These are phyloP conservation scores for Meredithiella fracta DNA, from an alignment of 2,329 filamentous ascomycete species.

Conservation along the genomic window DNA sequence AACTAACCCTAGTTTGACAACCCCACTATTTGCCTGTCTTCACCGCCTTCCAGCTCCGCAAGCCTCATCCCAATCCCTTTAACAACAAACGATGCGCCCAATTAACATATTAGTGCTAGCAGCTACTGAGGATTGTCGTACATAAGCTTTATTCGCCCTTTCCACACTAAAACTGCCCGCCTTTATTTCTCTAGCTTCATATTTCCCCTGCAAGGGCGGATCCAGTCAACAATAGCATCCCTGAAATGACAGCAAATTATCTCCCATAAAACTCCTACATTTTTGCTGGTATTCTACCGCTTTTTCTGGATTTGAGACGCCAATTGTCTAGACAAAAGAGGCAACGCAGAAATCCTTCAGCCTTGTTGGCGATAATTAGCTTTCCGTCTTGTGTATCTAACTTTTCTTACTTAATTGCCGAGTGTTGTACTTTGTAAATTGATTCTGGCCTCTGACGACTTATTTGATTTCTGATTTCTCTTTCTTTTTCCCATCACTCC, in stretches of 20 bases:
- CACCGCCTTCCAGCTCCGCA: not conserved
- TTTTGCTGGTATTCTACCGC: slow-evolving; percentile 2
- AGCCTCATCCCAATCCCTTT: not conserved
- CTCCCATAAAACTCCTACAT: not conserved
- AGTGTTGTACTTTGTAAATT: not conserved
- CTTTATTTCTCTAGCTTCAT: slow-evolving; percentile 4
- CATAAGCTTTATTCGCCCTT: slow-evolving; percentile 2
- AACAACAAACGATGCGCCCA: not conserved
- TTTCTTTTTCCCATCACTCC: not conserved
- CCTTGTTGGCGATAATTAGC: slow-evolving; percentile 6
- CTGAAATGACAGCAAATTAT: not conserved
- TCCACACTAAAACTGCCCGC: not conserved
- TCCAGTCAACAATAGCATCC: slow-evolving; percentile 8
- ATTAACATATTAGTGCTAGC: slow-evolving; percentile 3
- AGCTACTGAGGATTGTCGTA: not conserved
- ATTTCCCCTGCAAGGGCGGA: slow-evolving; percentile 12
- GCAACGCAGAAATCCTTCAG: slow-evolving; percentile 8
- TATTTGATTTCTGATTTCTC: slow-evolving; percentile 2
- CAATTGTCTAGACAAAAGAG: slow-evolving; percentile 9
- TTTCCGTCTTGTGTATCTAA: not conserved
- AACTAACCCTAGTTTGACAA: not conserved
- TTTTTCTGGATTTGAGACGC: not conserved
- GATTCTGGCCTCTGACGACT: slow-evolving; percentile 1
- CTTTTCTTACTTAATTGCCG: not conserved
- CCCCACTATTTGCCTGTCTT: slow-evolving; percentile 1